Conservation (phyloP, 495 filamentous ascomycete species). For the Aspergillus ellipticus region DNA sequence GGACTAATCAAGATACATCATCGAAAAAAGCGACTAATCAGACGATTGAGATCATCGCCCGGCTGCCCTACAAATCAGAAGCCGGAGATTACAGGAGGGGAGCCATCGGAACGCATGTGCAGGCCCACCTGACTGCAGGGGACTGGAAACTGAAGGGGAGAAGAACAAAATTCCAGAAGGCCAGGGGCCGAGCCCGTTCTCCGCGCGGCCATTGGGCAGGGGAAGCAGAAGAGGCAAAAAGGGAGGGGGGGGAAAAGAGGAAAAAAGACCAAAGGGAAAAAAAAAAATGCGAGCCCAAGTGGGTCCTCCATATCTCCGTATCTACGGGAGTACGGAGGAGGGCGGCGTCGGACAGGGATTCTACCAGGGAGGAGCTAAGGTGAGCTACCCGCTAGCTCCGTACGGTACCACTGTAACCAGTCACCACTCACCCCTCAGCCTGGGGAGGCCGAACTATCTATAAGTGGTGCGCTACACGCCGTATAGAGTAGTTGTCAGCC, state of each 20-base stretch:
- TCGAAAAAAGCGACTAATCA: slow-evolving; percentile 21
- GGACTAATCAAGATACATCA: slow-evolving; percentile 6
- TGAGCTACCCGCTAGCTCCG: slow-evolving; percentile 2
- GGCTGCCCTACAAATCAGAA: slow-evolving; percentile 26
- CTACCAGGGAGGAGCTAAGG: slow-evolving; percentile 1
- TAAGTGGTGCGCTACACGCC: background rate
- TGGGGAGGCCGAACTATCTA: background rate
- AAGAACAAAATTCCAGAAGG: slow-evolving; percentile 21
- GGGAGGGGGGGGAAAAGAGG: background rate
- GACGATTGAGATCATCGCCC: slow-evolving; percentile 29
- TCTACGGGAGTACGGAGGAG: slow-evolving; percentile 3
- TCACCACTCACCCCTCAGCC: background rate
- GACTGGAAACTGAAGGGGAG: background rate
- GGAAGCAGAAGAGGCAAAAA: slow-evolving; percentile 4
- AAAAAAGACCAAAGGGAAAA: background rate
- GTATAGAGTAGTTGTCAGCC: background rate
- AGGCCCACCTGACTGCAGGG: slow-evolving; percentile 15
- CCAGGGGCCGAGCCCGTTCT: slow-evolving; percentile 16
- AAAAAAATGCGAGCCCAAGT: slow-evolving; percentile 3
- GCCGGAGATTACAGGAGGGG: slow-evolving; percentile 23
- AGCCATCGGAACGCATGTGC: slow-evolving; percentile 23
- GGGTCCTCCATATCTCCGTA: slow-evolving; percentile 8
- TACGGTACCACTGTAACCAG: background rate
- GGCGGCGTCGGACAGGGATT: background rate
- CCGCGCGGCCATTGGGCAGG: background rate